These are phyloP conservation scores for Gillenia trifoliata DNA, from an alignment of 306 rosid genomes.

Conservation along the genomic window DNA sequence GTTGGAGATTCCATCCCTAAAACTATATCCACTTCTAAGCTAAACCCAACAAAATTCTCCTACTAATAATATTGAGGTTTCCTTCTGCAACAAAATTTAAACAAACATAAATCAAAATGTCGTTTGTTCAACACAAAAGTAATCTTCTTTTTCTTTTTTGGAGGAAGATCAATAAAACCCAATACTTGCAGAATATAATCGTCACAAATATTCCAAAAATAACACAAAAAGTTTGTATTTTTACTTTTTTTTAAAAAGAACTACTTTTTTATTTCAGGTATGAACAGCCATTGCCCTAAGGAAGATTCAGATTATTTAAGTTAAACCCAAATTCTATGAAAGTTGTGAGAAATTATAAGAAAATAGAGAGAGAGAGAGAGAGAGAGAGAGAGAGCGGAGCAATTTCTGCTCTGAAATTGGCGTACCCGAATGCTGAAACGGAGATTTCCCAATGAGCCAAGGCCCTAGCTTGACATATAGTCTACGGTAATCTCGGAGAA, in stretches of 20 bases:
- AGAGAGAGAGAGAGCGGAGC: neutral
- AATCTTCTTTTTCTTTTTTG: neutral
- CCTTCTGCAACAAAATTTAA: neutral
- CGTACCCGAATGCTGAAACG: neutral
- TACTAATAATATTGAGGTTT: neutral
- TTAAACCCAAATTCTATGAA: neutral
- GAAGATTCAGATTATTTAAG: neutral
- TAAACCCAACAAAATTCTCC: neutral
- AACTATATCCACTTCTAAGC: neutral
- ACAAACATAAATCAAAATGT: neutral
- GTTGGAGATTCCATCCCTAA: constrained; percentile 44
- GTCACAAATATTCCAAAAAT: neutral
- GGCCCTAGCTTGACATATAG: neutral
- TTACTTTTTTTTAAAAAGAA: neutral
- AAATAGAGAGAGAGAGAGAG: neutral
- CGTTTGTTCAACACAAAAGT: neutral
- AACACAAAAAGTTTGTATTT: neutral
- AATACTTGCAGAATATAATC: neutral
- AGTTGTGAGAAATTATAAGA: neutral
- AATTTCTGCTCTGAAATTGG: neutral
- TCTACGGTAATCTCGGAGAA: neutral
- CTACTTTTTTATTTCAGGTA: neutral
- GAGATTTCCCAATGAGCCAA: neutral
- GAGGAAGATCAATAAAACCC: neutral
- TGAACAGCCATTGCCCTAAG: neutral